Evolutionary conservation across 2,329 filamentous ascomycete genomes (phyloP).

Genomic region (Cercospora canescens): DNA sequence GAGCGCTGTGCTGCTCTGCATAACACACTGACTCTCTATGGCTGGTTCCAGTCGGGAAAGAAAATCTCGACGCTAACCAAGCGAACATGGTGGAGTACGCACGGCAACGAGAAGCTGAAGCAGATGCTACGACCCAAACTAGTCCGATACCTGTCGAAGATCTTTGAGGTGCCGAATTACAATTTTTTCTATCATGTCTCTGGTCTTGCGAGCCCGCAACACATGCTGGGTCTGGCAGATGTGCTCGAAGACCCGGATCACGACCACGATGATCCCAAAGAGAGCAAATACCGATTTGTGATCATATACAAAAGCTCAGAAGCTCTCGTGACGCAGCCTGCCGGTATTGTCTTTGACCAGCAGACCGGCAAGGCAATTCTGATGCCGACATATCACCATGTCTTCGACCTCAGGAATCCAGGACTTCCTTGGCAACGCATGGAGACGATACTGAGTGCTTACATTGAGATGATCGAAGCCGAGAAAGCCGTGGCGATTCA

Average conservation of each 20-base stretch:
- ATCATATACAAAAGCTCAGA: conserved; percentile 33
- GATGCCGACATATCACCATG: conserved; percentile 37
- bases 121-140: conserved; percentile 30
- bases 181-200: conserved; percentile 37
- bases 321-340: conserved; percentile 33
- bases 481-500: conserved; percentile 36
- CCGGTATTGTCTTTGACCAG: conserved; percentile 36
- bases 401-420: conserved; percentile 33
- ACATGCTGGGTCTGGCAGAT: conserved; percentile 34
- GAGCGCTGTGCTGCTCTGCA: conserved; percentile 36
- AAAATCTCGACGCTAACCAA: conserved; percentile 33
- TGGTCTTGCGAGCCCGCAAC: conserved; percentile 29
- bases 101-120: conserved; percentile 31
- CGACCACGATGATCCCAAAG: conserved; percentile 17
- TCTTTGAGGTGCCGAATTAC: conserved; percentile 35
- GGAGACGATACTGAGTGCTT: conserved; percentile 36
- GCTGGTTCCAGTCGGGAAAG: conserved; percentile 36
- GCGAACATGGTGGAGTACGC: conserved; percentile 35
- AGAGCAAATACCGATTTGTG: conserved; percentile 34
- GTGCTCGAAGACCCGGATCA: conserved; percentile 33
- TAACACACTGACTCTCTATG: conserved; percentile 37
- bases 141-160: conserved; percentile 33
- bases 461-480: conserved; percentile 37
- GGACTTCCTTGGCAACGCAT: conserved; percentile 37
- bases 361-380: conserved; percentile 32